Evolutionary conservation across 2,329 filamentous ascomycete genomes (phyloP).

Genomic region (Epichloe typhina): DNA sequence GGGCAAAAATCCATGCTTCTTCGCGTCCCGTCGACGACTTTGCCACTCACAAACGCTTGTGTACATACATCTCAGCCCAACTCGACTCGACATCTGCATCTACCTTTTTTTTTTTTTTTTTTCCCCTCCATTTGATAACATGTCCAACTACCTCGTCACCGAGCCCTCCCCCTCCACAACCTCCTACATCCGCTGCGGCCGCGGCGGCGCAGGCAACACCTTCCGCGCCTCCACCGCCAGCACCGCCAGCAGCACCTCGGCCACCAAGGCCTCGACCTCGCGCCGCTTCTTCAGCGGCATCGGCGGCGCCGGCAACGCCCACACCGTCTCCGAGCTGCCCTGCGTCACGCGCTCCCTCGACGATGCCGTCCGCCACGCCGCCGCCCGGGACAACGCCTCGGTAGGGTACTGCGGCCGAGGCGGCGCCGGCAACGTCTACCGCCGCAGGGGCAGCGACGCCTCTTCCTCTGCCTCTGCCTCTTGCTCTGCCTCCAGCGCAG

Average conservation of each 20-base stretch:
- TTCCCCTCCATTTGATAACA: no score
- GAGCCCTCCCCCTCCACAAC: slow-evolving; percentile 19
- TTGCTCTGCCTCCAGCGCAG: slow-evolving; percentile 8
- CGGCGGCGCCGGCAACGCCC: slow-evolving; percentile 52
- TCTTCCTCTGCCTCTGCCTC: slow-evolving; percentile 17
- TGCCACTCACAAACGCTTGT: no score
- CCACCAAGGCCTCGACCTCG: slow-evolving; percentile 21
- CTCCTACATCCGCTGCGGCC: slow-evolving; percentile 34
- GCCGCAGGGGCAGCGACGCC: slow-evolving; percentile 27
- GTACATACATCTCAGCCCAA: no score
- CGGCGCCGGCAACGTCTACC: slow-evolving; percentile 52
- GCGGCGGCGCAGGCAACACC: slow-evolving; percentile 44
- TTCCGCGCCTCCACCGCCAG: slow-evolving; percentile 27
- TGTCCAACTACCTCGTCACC: slow-evolving; percentile 19
- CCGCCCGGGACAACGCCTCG: slow-evolving; percentile 25
- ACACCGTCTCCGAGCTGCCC: slow-evolving; percentile 30
- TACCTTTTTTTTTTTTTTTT: no score
- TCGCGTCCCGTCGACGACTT: no score
- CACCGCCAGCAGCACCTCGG: slow-evolving; percentile 7
- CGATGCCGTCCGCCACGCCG: slow-evolving; percentile 30
- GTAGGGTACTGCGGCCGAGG: slow-evolving; percentile 54
- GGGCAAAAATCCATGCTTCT: no score
- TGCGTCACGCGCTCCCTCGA: slow-evolving; percentile 33
- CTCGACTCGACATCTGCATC: no score
- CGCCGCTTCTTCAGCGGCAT: slow-evolving; percentile 51